These are phyloP conservation scores for Aspergillus ochraceus DNA, from an alignment of 2,329 filamentous ascomycete genomes.

Conservation along the genomic window DNA sequence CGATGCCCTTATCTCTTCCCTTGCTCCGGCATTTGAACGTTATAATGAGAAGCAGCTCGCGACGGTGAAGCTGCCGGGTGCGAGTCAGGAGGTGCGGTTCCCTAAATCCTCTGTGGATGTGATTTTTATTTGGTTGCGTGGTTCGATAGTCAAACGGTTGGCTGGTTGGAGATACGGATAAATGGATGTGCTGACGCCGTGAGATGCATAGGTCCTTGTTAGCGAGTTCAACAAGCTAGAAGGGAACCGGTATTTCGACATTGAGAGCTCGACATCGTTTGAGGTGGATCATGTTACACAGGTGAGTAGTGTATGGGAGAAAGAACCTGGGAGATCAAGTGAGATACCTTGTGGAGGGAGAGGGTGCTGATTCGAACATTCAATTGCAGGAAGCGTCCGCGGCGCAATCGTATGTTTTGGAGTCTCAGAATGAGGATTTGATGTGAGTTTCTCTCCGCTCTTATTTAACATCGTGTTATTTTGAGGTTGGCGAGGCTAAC, in stretches of 20 bases:
- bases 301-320: constrained; percentile 40
- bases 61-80: constrained; percentile 84
- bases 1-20: constrained; percentile 66
- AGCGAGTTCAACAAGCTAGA: constrained; percentile 83
- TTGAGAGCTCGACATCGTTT: constrained; percentile 84
- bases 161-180: neutral
- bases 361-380: neutral
- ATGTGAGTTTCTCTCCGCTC: constrained; percentile 60
- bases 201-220: constrained; percentile 63
- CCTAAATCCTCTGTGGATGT: neutral
- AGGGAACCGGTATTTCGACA: constrained; percentile 83
- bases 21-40: constrained; percentile 81
- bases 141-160: no score
- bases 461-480: neutral
- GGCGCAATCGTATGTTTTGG: constrained; percentile 75
- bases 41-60: constrained; percentile 96
- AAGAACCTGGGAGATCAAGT: no score
- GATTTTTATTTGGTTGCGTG: neutral
- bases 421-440: constrained; percentile 74
- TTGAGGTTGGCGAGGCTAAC: neutral
- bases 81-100: constrained; percentile 68
- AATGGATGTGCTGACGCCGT: constrained; percentile 9
- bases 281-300: constrained; percentile 81
- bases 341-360: neutral
- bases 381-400: constrained; percentile 70